Evolutionary conservation across 495 filamentous ascomycete genomes (phyloP).

Genomic region (Penicillium atrosanguineum): DNA sequence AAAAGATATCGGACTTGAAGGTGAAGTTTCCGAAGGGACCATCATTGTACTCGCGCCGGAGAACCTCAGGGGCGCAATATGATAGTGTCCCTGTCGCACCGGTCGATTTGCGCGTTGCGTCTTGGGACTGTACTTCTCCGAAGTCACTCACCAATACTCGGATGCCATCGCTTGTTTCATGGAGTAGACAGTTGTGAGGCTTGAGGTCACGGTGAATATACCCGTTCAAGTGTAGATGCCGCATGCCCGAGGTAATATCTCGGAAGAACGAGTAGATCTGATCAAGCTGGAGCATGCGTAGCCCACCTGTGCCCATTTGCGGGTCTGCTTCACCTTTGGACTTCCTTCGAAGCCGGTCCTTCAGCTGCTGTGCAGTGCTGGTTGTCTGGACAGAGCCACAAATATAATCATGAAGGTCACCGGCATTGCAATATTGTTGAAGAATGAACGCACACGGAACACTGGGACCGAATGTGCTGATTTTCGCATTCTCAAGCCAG

Average conservation of each 20-base stretch:
- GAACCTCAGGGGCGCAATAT: constrained; percentile 94
- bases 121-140: constrained; percentile 85
- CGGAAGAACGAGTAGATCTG: constrained; percentile 96
- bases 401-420: constrained; percentile 87
- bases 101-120: constrained; percentile 77
- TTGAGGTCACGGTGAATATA: constrained; percentile 97
- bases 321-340: constrained; percentile 62
- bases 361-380: constrained; percentile 74
- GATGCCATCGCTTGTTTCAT: constrained; percentile 64
- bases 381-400: constrained; percentile 59
- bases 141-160: constrained; percentile 93
- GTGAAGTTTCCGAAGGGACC: constrained; percentile 89
- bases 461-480: constrained; percentile 81
- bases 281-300: constrained; percentile 74
- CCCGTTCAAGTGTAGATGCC: constrained; percentile 86
- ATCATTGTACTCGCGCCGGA: constrained; percentile 61
- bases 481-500: constrained; percentile 87
- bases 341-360: constrained; percentile 76
- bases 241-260: constrained; percentile 88
- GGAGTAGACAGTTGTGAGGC: constrained; percentile 91
- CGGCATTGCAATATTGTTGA: constrained; percentile 94
- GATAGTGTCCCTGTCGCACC: constrained; percentile 95
- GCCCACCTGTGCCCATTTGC: constrained; percentile 46
- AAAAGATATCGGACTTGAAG: constrained; percentile 94
- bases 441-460: constrained; percentile 96